phyloP scores from a whole-genome alignment of 495 filamentous ascomycete genomes.

The Xylaria palmicola region DNA sequence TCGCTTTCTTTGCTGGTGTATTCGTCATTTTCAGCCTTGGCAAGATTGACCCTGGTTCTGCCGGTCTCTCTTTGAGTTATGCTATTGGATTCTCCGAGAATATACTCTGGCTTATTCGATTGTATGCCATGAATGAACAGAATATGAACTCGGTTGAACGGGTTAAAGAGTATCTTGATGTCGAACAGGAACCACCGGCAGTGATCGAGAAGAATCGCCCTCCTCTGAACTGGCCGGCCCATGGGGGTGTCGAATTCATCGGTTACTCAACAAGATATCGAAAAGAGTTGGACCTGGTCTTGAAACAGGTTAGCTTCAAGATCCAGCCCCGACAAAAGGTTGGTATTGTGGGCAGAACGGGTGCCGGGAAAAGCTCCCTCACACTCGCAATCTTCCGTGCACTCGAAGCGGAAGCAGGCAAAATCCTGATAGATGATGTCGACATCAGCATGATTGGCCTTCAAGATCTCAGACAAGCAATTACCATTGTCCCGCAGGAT shows the following conservation, averaged over 20 bases:
- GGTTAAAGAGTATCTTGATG: constrained; percentile 93
- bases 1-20: constrained; percentile 90
- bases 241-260: constrained; percentile 83
- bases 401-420: constrained; percentile 88
- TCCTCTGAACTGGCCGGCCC: constrained; percentile 74
- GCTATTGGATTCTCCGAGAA: constrained; percentile 98
- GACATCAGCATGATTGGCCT: constrained; percentile 88
- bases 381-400: constrained; percentile 95
- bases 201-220: constrained; percentile 80
- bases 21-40: constrained; percentile 86
- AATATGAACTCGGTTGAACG: constrained; percentile 99
- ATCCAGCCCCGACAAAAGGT: constrained; percentile 88
- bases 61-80: constrained; percentile 95
- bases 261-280: constrained; percentile 89
- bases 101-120: constrained; percentile 90
- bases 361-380: constrained; percentile 95
- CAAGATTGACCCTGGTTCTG: constrained; percentile 86
- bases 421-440: constrained; percentile 85
- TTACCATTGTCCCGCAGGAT: constrained; percentile 98
- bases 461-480: constrained; percentile 84
- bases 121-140: constrained; percentile 96
- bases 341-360: constrained; percentile 94
- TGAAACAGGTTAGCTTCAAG: constrained; percentile 80
- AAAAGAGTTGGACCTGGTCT: constrained; percentile 78
- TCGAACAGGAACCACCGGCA: constrained; percentile 86